phyloP scores from a whole-genome alignment of 352 stramenopile genomes.

The Globisporangium perplexum region DNA sequence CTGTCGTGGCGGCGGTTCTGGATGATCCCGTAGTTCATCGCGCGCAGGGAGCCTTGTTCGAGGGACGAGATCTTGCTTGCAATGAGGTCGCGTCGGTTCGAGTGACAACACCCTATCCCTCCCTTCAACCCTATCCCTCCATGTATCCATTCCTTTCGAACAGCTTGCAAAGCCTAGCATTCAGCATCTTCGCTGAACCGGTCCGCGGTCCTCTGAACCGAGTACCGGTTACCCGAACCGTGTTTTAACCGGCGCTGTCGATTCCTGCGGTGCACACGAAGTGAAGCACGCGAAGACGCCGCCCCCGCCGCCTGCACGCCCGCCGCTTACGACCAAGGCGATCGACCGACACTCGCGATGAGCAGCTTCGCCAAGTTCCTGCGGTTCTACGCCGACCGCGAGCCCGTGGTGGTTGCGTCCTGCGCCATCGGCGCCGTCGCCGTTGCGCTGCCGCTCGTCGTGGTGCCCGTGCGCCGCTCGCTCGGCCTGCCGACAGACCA shows the following conservation, averaged over 20 bases:
- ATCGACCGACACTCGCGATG: slow-evolving; percentile 5
- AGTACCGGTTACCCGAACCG: too few species aligned
- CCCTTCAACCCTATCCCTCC: too few species aligned
- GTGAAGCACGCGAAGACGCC: not conserved
- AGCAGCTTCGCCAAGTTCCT: slow-evolving; percentile 58
- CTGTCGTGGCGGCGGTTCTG: slow-evolving; percentile 57
- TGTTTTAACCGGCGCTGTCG: not conserved
- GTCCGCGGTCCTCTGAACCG: not conserved
- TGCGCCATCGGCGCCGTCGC: slow-evolving; percentile 70
- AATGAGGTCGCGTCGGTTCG: too few species aligned
- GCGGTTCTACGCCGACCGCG: slow-evolving; percentile 79
- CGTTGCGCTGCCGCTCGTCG: slow-evolving; percentile 59
- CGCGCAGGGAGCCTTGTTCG: not conserved
- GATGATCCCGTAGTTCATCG: slow-evolving; percentile 85
- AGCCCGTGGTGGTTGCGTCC: slow-evolving; percentile 84
- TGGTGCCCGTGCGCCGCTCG: slow-evolving; percentile 80
- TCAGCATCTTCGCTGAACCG: not conserved
- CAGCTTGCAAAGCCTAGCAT: not conserved
- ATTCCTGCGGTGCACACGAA: slow-evolving; percentile 5
- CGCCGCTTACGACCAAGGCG: not conserved
- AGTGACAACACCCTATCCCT: too few species aligned
- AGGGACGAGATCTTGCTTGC: too few species aligned
- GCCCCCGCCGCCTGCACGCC: not conserved
- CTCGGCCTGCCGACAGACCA: slow-evolving; percentile 85
- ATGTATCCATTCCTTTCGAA: not conserved